A percentile compares a stretch with the other conserved stretches of the same genome.
Evolutionary conservation across 1,284 basidiomycete genomes (phyloP).

Genomic region (Trichosporon coremiiforme): DNA sequence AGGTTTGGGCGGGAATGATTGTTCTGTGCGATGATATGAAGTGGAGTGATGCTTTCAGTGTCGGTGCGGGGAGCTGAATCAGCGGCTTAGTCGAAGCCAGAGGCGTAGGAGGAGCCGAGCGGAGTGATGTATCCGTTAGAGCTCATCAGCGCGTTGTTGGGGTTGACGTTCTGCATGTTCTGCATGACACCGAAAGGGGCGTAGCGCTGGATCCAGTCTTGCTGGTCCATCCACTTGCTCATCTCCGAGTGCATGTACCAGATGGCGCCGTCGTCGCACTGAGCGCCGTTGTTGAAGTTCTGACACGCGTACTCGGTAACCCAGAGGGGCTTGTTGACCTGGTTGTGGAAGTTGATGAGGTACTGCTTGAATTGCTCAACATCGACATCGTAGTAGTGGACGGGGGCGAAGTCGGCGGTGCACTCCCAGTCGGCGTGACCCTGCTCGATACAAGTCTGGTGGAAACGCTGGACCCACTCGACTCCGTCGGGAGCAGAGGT

Average conservation of each 20-base stretch:
- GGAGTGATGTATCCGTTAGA: slow-evolving; percentile 47
- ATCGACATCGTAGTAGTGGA: slow-evolving; percentile 54
- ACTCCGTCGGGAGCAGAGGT: slow-evolving; percentile 22
- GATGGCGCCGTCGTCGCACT: slow-evolving; percentile 61
- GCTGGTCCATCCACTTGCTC: slow-evolving; percentile 63
- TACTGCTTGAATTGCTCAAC: slow-evolving; percentile 49
- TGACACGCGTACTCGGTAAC: slow-evolving; percentile 59
- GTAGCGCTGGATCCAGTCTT: slow-evolving; percentile 63
- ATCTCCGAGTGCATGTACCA: slow-evolving; percentile 58
- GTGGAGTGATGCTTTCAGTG: background rate
- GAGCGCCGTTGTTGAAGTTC: slow-evolving; percentile 67
- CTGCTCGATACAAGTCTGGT: slow-evolving; percentile 58
- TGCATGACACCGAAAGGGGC: slow-evolving; percentile 73
- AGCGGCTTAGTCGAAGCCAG: slow-evolving; percentile 21
- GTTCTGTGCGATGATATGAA: slow-evolving; percentile 16
- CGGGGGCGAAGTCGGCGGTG: slow-evolving; percentile 45
- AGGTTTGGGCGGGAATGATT: background rate
- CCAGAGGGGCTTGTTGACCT: slow-evolving; percentile 44
- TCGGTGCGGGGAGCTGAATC: too few relatives aligned
- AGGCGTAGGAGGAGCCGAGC: slow-evolving; percentile 45
- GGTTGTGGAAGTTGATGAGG: slow-evolving; percentile 50
- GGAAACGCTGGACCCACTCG: slow-evolving; percentile 67
- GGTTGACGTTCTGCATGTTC: slow-evolving; percentile 70
- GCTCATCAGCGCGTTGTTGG: slow-evolving; percentile 61
- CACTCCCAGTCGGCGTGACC: slow-evolving; percentile 41